Evolutionary conservation across 1,284 basidiomycete species (phyloP).

Genomic region (Cryptococcus sp.): DNA sequence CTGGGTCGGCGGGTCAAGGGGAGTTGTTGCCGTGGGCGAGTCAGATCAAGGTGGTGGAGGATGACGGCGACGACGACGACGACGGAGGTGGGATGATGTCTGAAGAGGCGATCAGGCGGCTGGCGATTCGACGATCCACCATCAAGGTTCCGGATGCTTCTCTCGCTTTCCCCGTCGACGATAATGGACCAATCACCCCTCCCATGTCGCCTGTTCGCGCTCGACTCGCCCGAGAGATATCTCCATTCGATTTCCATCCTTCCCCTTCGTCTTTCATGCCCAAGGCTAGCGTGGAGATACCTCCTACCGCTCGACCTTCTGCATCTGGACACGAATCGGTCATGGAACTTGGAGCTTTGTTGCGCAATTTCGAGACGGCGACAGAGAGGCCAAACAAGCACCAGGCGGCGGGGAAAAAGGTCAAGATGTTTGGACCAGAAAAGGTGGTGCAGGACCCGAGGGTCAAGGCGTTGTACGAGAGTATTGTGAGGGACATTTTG

Average conservation of each 20-base stretch:
- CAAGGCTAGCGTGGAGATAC: background rate
- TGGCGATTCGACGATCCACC: conserved; percentile 19
- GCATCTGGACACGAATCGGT: background rate
- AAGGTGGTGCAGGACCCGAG: conserved; percentile 30
- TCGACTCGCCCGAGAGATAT: background rate
- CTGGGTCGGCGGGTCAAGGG: no score
- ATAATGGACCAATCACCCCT: background rate
- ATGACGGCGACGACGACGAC: no score
- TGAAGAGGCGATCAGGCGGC: conserved; percentile 10
- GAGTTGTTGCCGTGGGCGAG: no score
- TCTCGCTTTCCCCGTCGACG: conserved; percentile 24
- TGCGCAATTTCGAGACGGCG: background rate
- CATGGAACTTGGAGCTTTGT: background rate
- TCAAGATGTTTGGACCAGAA: conserved; percentile 33
- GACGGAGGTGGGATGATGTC: conserved; percentile 8
- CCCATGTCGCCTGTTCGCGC: background rate
- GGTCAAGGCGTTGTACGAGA: conserved; percentile 19
- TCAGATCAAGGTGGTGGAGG: background rate
- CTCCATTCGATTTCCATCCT: conserved; percentile 2
- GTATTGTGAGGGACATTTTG: conserved; percentile 31
- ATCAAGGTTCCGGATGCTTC: conserved; percentile 19
- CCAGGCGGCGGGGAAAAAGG: conserved; percentile 6
- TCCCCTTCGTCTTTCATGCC: background rate
- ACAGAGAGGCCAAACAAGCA: background rate
- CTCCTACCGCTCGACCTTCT: background rate